Evolutionary conservation across 2,329 filamentous ascomycete species (phyloP).

Genomic region (Clarireedia hainanense): DNA sequence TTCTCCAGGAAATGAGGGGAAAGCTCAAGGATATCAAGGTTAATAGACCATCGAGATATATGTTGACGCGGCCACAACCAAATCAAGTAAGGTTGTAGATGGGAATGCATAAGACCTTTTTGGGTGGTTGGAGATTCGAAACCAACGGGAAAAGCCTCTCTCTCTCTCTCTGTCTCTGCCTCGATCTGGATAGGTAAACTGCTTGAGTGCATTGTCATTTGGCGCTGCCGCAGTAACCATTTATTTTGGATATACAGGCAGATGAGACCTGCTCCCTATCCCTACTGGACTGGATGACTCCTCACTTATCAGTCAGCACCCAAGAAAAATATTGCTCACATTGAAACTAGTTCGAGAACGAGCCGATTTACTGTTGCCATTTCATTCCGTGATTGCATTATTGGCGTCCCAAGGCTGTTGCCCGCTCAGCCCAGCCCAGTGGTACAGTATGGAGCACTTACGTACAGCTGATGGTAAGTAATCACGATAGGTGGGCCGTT

Average conservation of each 20-base stretch:
- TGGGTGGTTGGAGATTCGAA: no score
- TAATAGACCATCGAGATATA: background rate
- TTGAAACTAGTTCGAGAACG: no score
- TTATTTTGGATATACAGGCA: slow-evolving; percentile 1
- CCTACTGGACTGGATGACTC: background rate
- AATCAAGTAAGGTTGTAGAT: slow-evolving; percentile 8
- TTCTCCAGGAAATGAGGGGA: slow-evolving; percentile 13
- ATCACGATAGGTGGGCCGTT: no score
- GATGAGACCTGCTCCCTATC: background rate
- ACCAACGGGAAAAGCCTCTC: no score
- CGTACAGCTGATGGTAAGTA: no score
- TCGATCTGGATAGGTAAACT: background rate
- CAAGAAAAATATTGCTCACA: no score
- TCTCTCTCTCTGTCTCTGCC: no score
- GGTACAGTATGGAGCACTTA: no score
- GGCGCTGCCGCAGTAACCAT: background rate
- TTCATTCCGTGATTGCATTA: no score
- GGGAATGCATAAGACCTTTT: slow-evolving; percentile 2
- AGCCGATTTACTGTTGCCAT: no score
- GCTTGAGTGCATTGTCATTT: background rate
- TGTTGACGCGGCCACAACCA: slow-evolving; percentile 12
- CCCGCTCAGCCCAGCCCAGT: no score
- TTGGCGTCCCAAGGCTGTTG: no score
- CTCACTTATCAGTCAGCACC: background rate
- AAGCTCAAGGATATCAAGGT: slow-evolving; percentile 4